Base-by-base conservation (phyloP, 2,329 filamentous ascomycete species). In the Gremmenia infestans region DNA sequence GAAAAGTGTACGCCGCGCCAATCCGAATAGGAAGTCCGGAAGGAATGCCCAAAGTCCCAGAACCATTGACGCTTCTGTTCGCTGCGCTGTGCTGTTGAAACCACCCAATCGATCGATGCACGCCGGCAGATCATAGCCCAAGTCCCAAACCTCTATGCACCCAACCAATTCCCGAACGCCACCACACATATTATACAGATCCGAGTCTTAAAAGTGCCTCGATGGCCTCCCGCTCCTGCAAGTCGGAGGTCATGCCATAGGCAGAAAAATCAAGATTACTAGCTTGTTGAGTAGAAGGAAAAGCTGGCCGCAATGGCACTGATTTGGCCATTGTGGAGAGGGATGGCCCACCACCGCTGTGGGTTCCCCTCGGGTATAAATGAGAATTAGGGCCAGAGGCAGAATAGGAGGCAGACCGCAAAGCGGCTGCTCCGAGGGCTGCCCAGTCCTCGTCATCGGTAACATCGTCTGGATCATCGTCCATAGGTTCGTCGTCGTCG, bases 391-490 rank as follows among this genome's bases (percentile, higher is more conserved):
- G 75, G 74, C 81, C 76, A 64, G 77, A 80, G 65, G 73, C 80
- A 53, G 80, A 78, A 66, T 85, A 85, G 6, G 83, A 86, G 49
- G 80, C 79, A 57, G 82, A 81, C 62, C 92, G 86, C 64, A 97
- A 81, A 62, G 90, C 89, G 53, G 88, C 91, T 32, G 92, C 90
- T 53, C 91, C 93, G 60, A 96, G 88, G 52, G 88, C 85, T 48
- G 89, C 90, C 92, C 93, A 97, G 73, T 97, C 92, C 73, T 97
- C 93, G 70, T 97, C 91, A 70, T 97, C 94, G 23, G 94, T 97
- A 57, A 89, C 82, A 68, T 96, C 91, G 63, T 88, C 86, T 58
- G 89, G 84, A 68, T 95, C 88, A 64, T 90, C 87, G 65, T 86
- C 85, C 76, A 86, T 82, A 73, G 71, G 78, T 63, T 85, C 81